Base-by-base conservation (phyloP, 2,329 filamentous ascomycete genomes). In the Fusarium lateritium region DNA sequence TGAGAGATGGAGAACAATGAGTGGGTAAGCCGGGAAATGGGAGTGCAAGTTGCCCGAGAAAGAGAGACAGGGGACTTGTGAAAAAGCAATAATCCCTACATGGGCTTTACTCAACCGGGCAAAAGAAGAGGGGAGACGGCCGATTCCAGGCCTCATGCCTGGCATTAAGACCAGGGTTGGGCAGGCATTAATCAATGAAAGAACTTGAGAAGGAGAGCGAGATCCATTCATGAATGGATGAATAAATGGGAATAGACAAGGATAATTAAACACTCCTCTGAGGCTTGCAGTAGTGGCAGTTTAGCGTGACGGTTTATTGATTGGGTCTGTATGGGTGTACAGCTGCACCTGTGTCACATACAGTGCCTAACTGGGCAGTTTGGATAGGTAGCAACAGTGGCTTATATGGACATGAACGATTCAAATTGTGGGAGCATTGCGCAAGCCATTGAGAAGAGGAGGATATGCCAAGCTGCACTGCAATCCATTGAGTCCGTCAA, bases 271-370 rank as follows among this genome's bases (percentile, higher is more conserved):
- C 56, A 57, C 56, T 54, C 56, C 51, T 47, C 17, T 14, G 47
- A 51, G 67, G 70, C 64, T 65, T 75, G 73, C 73, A 75, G 67
- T 70, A 70, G 67, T 49, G 38, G 39, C 38, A 40, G 22, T 70
- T 31, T 75, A 75, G 73, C 67, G 71, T 54, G 60, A 42, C 68
- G 73, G 65, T 72, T 75, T 75, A 75, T 75, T 74, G 73, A 74
- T 62, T 73, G 71, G 71, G 53, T 22, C 54, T 45, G 22, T 22
- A 34, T 24, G 5, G 36, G 57, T 49, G 42, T 46, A 24, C 13
- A 22, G 39, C 22, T 53, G 31, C 61, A 39, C 39, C 21, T 28
- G 49, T 56, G 22, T 49, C 31, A 56, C 60, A 17, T 44, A 33
- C 10, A 56, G 21, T 56, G 33, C 33, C 57, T 45, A 53, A 62